Base-by-base conservation (phyloP, 2,329 filamentous ascomycete species). In the Alternaria panax region DNA sequence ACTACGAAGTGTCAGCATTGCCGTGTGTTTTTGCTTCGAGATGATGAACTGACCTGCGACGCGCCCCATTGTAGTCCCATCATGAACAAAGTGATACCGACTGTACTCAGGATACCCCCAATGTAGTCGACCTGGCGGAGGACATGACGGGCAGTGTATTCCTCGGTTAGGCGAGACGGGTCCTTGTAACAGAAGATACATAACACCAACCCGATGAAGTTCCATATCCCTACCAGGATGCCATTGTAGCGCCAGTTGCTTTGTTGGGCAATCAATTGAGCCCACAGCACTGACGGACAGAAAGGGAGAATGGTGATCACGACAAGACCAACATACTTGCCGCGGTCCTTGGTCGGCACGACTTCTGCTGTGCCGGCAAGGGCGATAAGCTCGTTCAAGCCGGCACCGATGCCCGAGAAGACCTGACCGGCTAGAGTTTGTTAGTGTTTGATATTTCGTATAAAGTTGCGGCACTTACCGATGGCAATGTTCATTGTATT, bases 351-450 rank as follows among this genome's bases (percentile, higher is more conserved):
- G 20, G 86, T 86, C 1, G 89, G 89, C 0, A 87, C 89, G 60
- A 91, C 82, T 71, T 92, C 89, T 2, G 87, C 87, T 1, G 88
- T 89, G 32, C 84, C 89, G 27, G 89, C 88, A 8, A 92, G 80
- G 5, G 89, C 88, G 6, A 87, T 91, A 32, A 91, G 79, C 73
- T 91, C 88, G 65, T 88, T 88, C 60, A 91, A 84, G 14, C 89
- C 89, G 11, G 88, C 88, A 32, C 88, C 89, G 6, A 86, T 79
- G 2, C 89, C 89, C 9, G 88, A 83, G 63, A 91, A 81, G 2
- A 83, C 82, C 14, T 68, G 63, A 6, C 71, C 73, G 54, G 67
- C 71, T 74, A 40, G 2, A 38, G 1, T 6, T n/a, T 14, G 43
- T 65, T 28, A 66, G 60, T 22, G 34, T 20, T 16, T 14, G 28